Evolutionary conservation across 2,329 filamentous ascomycete genomes (phyloP), one percentile per base, ranked within the genome.

Genomic region (Calonectria crousiana): DNA sequence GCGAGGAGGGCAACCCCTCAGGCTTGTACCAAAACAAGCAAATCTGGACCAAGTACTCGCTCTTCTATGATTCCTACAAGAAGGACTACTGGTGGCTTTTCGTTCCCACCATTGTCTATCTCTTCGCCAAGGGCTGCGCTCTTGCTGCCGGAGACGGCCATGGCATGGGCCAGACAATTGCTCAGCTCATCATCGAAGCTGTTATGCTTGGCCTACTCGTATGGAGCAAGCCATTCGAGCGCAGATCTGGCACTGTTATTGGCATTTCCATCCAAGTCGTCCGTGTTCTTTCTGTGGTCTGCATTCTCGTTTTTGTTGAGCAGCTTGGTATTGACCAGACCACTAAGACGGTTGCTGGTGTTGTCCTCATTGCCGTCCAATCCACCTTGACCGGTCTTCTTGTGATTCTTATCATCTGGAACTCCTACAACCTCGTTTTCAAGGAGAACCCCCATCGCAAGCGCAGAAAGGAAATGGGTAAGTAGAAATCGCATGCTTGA

Each of bases 41-140:
- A 73, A 93, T 93, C 51, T 98, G 97, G 96, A 90, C 95, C 84
- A 98, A 97, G 87, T 99, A 99, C 89, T 97, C 95, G 81, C 89
- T 98, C 75, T 98, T 99, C 87, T 99, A 99, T 88, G 97, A 98
- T 81, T 93, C 93, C 79, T 98, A 98, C 89, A 95, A 95, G 87
- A 95, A 94, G 85, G 92, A 93, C 79, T 98, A 96, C 88, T 99
- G 97, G 97, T 98, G 96, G 96, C 86, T 98, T 30, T 98, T 99
- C 83, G 90, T 98, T 18, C 97, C 97, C 0, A 89, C 91, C 75
- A 98, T 98, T 81, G 75, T 95, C 76, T 98, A 98, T 88, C 94
- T 96, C 88, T 95, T 98, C 82, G 93, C 92, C 82, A 97, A 97
- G 87, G 96, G 96, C 69, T 93, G 92, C 75, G 92, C 96, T 72